These are phyloP conservation scores for Trypanosoma grayi DNA, from an alignment of 208 protist species.

Conservation along the genomic window DNA sequence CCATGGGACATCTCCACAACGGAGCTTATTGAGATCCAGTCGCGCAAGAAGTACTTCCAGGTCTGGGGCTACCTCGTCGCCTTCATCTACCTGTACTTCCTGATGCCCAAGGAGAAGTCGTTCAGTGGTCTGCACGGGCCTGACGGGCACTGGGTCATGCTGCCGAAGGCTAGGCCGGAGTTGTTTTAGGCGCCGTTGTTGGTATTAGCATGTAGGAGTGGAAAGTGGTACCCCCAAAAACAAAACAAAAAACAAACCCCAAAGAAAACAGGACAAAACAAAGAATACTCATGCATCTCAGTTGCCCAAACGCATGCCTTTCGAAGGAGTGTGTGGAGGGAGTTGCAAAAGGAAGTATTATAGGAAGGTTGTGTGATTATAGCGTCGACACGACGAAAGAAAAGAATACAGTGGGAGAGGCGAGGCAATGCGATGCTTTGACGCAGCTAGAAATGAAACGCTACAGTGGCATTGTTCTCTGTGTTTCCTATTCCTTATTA, in stretches of 20 bases:
- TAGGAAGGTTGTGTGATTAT: too few relatives aligned
- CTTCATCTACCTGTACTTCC: slow-evolving; percentile 80
- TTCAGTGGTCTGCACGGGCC: slow-evolving; percentile 80
- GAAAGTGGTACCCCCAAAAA: slow-evolving; percentile 8
- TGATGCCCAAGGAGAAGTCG: slow-evolving; percentile 92
- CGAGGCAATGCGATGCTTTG: too few relatives aligned
- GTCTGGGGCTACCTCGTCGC: slow-evolving; percentile 62
- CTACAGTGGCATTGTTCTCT: too few relatives aligned
- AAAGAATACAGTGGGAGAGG: background rate
- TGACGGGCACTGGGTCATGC: slow-evolving; percentile 80
- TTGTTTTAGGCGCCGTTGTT: slow-evolving; percentile 61
- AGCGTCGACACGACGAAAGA: background rate
- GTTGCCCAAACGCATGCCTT: too few relatives aligned
- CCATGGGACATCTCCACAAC: slow-evolving; percentile 88
- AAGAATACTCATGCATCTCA: background rate
- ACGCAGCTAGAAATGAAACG: too few relatives aligned
- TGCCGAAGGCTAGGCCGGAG: slow-evolving; percentile 86
- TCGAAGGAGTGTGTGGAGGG: too few relatives aligned
- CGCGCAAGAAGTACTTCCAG: slow-evolving; percentile 87
- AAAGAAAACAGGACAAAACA: slow-evolving; percentile 2
- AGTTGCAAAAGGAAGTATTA: too few relatives aligned
- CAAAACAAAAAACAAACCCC: slow-evolving; percentile 28
- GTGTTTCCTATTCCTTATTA: background rate
- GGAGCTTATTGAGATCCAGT: slow-evolving; percentile 87
- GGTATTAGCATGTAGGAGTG: slow-evolving; percentile 23